Conservation (phyloP, 2,329 filamentous ascomycete genomes). For the Aspergillus texensis region DNA sequence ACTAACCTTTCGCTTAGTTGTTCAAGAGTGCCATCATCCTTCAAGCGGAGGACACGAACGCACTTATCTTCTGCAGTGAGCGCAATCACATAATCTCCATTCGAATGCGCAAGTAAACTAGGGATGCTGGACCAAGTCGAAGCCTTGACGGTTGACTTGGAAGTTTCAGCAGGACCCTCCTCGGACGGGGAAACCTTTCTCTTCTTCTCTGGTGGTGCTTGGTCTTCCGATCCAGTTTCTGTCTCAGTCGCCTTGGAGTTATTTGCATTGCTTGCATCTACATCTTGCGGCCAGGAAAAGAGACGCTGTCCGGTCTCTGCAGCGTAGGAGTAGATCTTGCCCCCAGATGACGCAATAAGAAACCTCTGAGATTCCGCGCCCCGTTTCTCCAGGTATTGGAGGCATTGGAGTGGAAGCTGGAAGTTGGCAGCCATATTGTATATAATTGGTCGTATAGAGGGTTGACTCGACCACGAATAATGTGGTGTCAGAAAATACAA, state of each 20-base stretch:
- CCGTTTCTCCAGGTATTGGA: constrained; percentile 47
- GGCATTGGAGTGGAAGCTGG: constrained; percentile 64
- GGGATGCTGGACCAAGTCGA: constrained; percentile 64
- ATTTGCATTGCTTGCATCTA: constrained; percentile 32
- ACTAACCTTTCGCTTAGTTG: constrained; percentile 73
- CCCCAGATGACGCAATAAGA: constrained; percentile 74
- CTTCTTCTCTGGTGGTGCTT: constrained; percentile 48
- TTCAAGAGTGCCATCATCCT: constrained; percentile 61
- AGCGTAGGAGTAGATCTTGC: constrained; percentile 69
- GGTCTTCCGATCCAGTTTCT: constrained; percentile 29
- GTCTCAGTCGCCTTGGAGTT: constrained; percentile 21
- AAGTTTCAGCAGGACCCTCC: constrained; percentile 20
- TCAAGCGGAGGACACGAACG: constrained; percentile 77
- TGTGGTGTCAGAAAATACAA: constrained; percentile 6
- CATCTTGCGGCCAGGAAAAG: constrained; percentile 59
- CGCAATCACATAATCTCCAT: constrained; percentile 70
- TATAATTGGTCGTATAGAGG: not conserved
- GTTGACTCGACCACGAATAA: not conserved
- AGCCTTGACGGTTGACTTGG: constrained; percentile 18
- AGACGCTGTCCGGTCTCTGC: constrained; percentile 60
- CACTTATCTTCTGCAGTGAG: constrained; percentile 91
- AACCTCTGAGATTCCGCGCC: constrained; percentile 42
- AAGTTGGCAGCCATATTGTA: constrained; percentile 34
- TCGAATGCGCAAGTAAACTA: constrained; percentile 64
- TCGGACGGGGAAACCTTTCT: constrained; percentile 42